Conservation (phyloP, 164 flowering plant species). For the Vitis cinerea region DNA sequence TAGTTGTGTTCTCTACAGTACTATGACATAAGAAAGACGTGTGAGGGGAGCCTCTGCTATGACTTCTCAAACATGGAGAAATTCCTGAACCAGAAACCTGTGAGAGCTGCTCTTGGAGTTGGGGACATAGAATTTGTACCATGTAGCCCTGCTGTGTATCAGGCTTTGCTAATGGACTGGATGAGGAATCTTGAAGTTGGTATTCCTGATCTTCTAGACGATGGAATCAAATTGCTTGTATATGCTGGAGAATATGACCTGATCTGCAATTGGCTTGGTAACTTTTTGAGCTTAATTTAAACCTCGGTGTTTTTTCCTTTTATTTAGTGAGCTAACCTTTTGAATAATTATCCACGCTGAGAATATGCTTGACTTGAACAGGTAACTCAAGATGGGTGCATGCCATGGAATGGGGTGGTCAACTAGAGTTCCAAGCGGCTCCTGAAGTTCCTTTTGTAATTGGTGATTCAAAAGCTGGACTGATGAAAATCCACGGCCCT, state of each 20-base stretch:
- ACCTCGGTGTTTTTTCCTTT: no score
- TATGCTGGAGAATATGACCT: constrained; percentile 38
- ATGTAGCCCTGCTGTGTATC: constrained; percentile 20
- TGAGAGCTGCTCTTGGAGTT: constrained; percentile 22
- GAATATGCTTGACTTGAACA: not conserved
- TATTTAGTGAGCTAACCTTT: no score
- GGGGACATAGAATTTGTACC: constrained; percentile 26
- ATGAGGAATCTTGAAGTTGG: constrained; percentile 29
- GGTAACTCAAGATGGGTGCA: constrained; percentile 27
- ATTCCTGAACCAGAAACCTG: constrained; percentile 22
- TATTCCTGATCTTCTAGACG: constrained; percentile 33
- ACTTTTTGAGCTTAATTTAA: not conserved
- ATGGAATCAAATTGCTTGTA: constrained; percentile 25
- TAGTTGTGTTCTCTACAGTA: constrained; percentile 16
- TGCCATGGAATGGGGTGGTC: constrained; percentile 39
- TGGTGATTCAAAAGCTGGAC: constrained; percentile 29
- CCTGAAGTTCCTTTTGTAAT: constrained; percentile 28
- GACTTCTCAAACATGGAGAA: constrained; percentile 30
- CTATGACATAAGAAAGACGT: constrained; percentile 28
- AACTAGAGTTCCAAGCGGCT: constrained; percentile 22
- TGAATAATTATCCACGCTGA: no score
- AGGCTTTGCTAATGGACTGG: constrained; percentile 25
- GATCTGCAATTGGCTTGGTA: constrained; percentile 40
- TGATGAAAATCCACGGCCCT: constrained; percentile 27
- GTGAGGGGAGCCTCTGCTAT: constrained; percentile 28